These are phyloP conservation scores for Musa schizocarpa DNA, from an alignment of 176 grass and related monocot genomes.

Conservation along the genomic window DNA sequence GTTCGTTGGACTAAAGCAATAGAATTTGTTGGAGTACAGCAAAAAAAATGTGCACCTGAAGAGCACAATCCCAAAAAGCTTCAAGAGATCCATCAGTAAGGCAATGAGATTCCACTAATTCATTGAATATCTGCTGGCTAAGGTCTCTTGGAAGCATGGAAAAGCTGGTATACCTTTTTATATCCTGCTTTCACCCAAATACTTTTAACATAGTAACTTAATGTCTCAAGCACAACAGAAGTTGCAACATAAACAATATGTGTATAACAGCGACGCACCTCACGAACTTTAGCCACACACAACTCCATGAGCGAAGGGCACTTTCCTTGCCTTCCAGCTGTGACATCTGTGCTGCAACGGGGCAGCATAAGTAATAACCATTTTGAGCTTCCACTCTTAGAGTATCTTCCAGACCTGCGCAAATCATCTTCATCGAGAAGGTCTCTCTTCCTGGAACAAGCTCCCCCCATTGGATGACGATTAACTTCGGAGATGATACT, in stretches of 20 bases:
- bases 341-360: conserved; percentile 30
- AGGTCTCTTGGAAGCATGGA: conserved; percentile 83
- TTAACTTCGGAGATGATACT: neutral
- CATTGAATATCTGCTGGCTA: conserved; percentile 93
- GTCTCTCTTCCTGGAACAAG: conserved; percentile 83
- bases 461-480: conserved; percentile 49
- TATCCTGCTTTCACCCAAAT: conserved; percentile 54
- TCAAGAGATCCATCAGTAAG: conserved; percentile 52
- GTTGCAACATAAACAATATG: neutral
- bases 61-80: conserved; percentile 74
- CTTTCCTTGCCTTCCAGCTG: conserved; percentile 28
- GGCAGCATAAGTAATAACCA: conserved; percentile 69
- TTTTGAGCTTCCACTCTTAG: conserved; percentile 80
- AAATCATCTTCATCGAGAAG: conserved; percentile 32
- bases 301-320: conserved; percentile 72
- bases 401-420: conserved; percentile 47
- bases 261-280: conserved; percentile 33
- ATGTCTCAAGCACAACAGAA: neutral
- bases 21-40: neutral
- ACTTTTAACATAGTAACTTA: conserved; percentile 10
- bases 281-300: conserved; percentile 64
- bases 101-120: conserved; percentile 48
- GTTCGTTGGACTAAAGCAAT: too few species aligned
- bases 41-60: conserved; percentile 55
- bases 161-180: conserved; percentile 65